Conservation (phyloP, 495 filamentous ascomycete genomes). For the Xylaria venustula region DNA sequence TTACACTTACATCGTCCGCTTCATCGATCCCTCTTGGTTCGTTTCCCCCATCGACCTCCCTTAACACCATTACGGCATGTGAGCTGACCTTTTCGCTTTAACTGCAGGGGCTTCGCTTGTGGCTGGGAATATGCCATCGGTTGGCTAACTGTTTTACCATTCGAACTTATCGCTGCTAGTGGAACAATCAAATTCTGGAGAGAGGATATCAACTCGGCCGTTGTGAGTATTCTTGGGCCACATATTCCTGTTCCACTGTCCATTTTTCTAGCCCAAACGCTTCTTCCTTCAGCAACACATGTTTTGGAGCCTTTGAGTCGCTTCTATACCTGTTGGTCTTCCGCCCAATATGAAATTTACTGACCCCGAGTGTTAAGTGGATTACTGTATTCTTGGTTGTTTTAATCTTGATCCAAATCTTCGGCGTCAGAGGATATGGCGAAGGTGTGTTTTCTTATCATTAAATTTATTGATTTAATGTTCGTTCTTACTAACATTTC, state of each 20-base stretch:
- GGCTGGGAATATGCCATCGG: slow-evolving; percentile 68
- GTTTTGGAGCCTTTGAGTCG: too few relatives aligned
- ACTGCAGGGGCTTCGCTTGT: slow-evolving; percentile 66
- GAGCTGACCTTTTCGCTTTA: not conserved
- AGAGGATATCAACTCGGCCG: slow-evolving; percentile 40
- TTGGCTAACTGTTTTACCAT: slow-evolving; percentile 55
- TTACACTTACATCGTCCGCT: slow-evolving; percentile 62
- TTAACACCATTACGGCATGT: not conserved
- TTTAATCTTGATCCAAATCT: slow-evolving; percentile 59
- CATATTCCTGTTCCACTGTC: too few relatives aligned
- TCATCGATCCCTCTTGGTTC: slow-evolving; percentile 65
- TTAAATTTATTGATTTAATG: too few relatives aligned
- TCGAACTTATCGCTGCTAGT: slow-evolving; percentile 52
- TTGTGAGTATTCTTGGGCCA: too few relatives aligned
- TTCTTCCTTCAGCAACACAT: too few relatives aligned
- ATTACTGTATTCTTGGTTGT: slow-evolving; percentile 55
- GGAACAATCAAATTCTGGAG: slow-evolving; percentile 45
- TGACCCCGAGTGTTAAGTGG: too few relatives aligned
- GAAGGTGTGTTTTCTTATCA: slow-evolving; percentile 33
- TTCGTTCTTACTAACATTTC: slow-evolving; percentile 35
- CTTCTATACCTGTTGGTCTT: too few relatives aligned
- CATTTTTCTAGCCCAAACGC: too few relatives aligned
- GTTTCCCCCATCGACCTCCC: not conserved
- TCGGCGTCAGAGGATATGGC: slow-evolving; percentile 59
- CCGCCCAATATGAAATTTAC: too few relatives aligned